phyloP scores from a whole-genome alignment of 1,139 yeast genomes.

The Magnusiomyces sp. region DNA sequence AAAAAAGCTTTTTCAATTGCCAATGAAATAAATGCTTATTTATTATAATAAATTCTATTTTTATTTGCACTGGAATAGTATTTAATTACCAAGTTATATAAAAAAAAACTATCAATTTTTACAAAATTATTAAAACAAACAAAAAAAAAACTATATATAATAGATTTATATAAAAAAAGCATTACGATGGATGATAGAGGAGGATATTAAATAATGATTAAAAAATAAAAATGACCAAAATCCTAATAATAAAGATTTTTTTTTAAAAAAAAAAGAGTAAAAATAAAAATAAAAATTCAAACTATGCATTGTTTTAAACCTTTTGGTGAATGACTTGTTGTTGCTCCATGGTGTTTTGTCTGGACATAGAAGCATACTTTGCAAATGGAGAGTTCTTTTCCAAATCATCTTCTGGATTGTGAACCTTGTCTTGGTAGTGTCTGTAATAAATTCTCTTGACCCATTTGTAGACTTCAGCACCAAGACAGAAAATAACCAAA shows the following conservation, averaged over 20 bases:
- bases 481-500: constrained; percentile 48
- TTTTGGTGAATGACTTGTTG: background rate
- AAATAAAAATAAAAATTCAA: background rate
- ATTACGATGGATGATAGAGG: too few relatives aligned
- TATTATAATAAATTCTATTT: too few relatives aligned
- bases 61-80: too few relatives aligned
- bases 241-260: background rate
- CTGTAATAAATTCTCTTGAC: constrained; percentile 51
- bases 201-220: too few relatives aligned
- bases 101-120: too few relatives aligned
- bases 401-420: constrained; percentile 56
- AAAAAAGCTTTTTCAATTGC: too few relatives aligned
- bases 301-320: background rate
- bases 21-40: too few relatives aligned
- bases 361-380: constrained; percentile 51
- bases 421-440: constrained; percentile 28
- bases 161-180: too few relatives aligned
- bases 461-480: constrained; percentile 63
- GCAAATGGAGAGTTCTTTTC: constrained; percentile 58
- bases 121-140: too few relatives aligned
- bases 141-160: too few relatives aligned
- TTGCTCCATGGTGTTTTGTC: constrained; percentile 34
- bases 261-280: too few relatives aligned
- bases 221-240: background rate
- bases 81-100: too few relatives aligned